phyloP scores from a whole-genome alignment of 192 early-diverging fungal genomes.

The Podila minutissima region DNA sequence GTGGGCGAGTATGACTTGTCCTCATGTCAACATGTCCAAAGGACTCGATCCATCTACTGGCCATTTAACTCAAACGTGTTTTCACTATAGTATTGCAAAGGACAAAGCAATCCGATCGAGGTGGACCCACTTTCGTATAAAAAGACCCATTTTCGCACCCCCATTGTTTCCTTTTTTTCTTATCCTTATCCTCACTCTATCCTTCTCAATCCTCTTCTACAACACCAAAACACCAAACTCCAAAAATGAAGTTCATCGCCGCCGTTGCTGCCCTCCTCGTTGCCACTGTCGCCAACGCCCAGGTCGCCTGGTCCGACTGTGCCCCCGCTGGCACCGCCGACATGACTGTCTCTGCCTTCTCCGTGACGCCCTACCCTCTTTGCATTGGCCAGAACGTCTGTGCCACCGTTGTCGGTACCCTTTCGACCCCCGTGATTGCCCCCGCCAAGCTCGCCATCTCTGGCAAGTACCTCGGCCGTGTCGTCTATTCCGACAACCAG shows the following conservation, averaged over 20 bases:
- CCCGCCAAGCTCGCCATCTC: constrained; percentile 15
- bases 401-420: constrained; percentile 22
- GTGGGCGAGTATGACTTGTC: too few relatives aligned
- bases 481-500: constrained; percentile 22
- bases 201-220: neutral
- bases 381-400: constrained; percentile 48
- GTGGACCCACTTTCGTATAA: too few relatives aligned
- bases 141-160: too few relatives aligned
- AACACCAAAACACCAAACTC: neutral
- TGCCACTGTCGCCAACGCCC: neutral
- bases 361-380: constrained; percentile 49
- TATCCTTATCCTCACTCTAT: neutral
- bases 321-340: constrained; percentile 48
- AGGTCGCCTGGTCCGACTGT: constrained; percentile 14
- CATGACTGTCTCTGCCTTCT: constrained; percentile 55
- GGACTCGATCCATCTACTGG: too few relatives aligned
- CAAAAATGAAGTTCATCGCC: neutral
- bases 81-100: too few relatives aligned
- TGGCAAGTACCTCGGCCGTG: constrained; percentile 10
- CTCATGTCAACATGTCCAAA: too few relatives aligned
- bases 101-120: too few relatives aligned
- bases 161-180: neutral
- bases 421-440: constrained; percentile 33
- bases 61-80: too few relatives aligned
- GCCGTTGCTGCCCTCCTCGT: constrained; percentile 4